Evolutionary conservation across 2,329 filamentous ascomycete genomes (phyloP), one percentile per base, ranked within the genome.

Genomic region (Scedosporium minutisporum): DNA sequence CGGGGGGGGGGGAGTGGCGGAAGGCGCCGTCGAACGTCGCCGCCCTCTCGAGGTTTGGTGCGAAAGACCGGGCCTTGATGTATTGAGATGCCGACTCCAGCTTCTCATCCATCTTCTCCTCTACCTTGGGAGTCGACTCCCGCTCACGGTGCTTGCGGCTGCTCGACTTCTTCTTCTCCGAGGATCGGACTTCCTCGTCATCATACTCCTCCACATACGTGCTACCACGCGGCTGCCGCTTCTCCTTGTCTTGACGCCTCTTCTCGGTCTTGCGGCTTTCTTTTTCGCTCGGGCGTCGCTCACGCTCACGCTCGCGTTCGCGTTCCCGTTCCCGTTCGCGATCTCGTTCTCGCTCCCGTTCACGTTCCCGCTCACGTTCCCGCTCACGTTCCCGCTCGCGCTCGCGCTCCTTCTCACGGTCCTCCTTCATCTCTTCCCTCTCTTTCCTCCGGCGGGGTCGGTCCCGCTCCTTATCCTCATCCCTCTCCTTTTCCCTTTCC

Each of bases 401-500:
- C 33, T 71, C 27, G 9, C 42, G 38, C 25, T 51, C 27, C 18
- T 25, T n/a, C 23, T 46, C 42, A 27, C 41, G 58, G 7, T 60
- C 46, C 27, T 65, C 65, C 27, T 63, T 62, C 2, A 66, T 65
- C 0, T 65, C 64, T 0, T 66, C 66, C 29, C 63, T 63, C 48
- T 60, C 63, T 55, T 27, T 55, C 21, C 64, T 65, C 51, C 65
- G 60, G 25, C 67, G 68, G 16, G 75, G 72, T 23, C 73, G 67
- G 58, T 76, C 69, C 53, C 73, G 69, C 16, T 76, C 71, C 46
- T 70, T 69, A 44, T 75, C 69, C 23, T 66, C 66, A 59, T 74
- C 74, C 60, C 69, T 71, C 58, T 78, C 77, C 55, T 71, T 73
- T 59, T 77, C 77, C 57, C 72, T 72, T 23, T 79, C 78, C 21